Evolutionary conservation across 371 early-diverging fungal species (phyloP), one percentile per base, ranked within the genome.

Genomic region (Mortierella sp.): DNA sequence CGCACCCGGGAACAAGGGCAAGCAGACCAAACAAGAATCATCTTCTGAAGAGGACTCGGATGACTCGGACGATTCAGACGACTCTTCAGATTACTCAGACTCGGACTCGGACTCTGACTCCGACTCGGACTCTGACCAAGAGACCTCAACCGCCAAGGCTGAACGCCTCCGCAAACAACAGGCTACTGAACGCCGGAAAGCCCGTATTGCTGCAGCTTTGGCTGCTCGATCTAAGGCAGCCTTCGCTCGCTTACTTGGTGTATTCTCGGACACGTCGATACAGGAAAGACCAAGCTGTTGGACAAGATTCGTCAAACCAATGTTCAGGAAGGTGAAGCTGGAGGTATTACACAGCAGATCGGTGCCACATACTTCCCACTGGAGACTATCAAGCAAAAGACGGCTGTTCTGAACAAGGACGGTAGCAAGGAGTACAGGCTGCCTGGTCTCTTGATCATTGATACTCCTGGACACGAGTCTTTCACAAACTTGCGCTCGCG

Each of bases 341-440:
- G 99, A 74, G 99, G 99, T 83, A 99, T 99, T 81, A 99, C 99
- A 30, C 99, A 99, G 84, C 99, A 99, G 81, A 99, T 99, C 68
- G 99, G 99, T 83, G 99, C 99, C 31, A 99, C 99, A 23, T 99
- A 95, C 86, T 99, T 99, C 93, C 99, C 99, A 23, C 86, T 93
- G 56, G 93, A 95, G 34, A 95, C 96, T 41, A 94, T 99, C 72
- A 87, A 86, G 72, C 85, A 89, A 71, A 98, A 98, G 86, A 97
- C 98, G 19, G 90, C 89, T 1, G 87, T 90, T 24, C 82, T 98
- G 64, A 73, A 79, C 76, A 78, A 73, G 71, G 81, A 74, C 39
- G 86, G 87, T 34, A 81, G 82, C 65, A 76, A 84, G 51, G 84
- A 83, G 43, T 82, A 87, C 80, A 95, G 96, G 78, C 85, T 99